Conservation (phyloP, 371 early-diverging fungal genomes). For the Apophysomyces variabilis region DNA sequence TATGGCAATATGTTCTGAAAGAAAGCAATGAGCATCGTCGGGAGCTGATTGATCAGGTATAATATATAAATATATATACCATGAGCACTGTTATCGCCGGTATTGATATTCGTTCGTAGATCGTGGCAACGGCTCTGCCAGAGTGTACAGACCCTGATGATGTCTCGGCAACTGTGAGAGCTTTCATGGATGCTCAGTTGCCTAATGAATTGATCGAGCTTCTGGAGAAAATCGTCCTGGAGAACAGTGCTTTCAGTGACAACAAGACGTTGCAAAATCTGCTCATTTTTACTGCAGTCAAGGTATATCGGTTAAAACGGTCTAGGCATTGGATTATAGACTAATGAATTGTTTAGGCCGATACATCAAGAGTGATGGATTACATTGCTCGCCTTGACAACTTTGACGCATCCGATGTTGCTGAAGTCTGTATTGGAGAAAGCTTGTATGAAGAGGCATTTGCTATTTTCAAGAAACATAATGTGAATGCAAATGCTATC, state of each 20-base stretch:
- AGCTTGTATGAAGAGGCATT: slow-evolving; percentile 96
- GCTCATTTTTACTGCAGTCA: slow-evolving; percentile 95
- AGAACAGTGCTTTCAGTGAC: slow-evolving; percentile 89
- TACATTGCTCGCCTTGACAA: slow-evolving; percentile 90
- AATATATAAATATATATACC: too few relatives aligned
- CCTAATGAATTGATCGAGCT: slow-evolving; percentile 96
- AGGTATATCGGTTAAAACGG: slow-evolving; percentile 36
- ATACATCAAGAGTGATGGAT: slow-evolving; percentile 90
- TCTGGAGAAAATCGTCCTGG: slow-evolving; percentile 94
- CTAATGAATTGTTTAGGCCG: slow-evolving; percentile 50
- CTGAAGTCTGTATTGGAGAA: slow-evolving; percentile 87
- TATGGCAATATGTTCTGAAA: slow-evolving; percentile 88
- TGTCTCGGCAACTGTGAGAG: slow-evolving; percentile 95
- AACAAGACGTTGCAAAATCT: slow-evolving; percentile 97
- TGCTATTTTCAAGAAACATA: slow-evolving; percentile 91
- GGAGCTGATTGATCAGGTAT: slow-evolving; percentile 89
- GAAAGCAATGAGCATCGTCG: slow-evolving; percentile 85
- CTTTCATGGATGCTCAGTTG: slow-evolving; percentile 96
- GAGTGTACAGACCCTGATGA: slow-evolving; percentile 96
- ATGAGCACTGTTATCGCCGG: too few relatives aligned
- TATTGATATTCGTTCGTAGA: slow-evolving; percentile 18
- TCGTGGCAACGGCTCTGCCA: slow-evolving; percentile 85
- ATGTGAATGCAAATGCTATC: slow-evolving; percentile 88
- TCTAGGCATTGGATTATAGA: slow-evolving; percentile 3
- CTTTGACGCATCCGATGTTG: slow-evolving; percentile 96